A percentile compares a stretch with the other conserved stretches of the same genome.
These are phyloP conservation scores for Suillus clintonianus DNA, from an alignment of 768 basidiomycete genomes.

Conservation along the genomic window DNA sequence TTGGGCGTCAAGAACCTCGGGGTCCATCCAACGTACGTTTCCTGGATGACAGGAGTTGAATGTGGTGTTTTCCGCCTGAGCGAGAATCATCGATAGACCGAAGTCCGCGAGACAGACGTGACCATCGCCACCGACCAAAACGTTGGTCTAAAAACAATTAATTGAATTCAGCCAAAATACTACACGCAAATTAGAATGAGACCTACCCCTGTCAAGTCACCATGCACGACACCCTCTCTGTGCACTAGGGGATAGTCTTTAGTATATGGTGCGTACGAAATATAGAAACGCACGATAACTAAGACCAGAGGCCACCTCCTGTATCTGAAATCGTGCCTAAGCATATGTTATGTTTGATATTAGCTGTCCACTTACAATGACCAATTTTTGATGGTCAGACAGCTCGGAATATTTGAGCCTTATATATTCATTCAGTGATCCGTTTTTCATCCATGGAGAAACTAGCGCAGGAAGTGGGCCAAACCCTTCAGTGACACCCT, in stretches of 20 bases:
- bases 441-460: conserved; percentile 28
- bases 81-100: conserved; percentile 4
- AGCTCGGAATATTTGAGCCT: conserved; percentile 7
- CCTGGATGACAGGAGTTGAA: not conserved
- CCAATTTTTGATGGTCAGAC: not conserved
- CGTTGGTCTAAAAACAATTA: conserved; percentile 11
- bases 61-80: conserved; percentile 6
- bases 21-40: conserved; percentile 3
- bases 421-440: conserved; percentile 33
- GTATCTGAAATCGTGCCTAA: not conserved
- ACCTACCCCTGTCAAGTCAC: conserved; percentile 47
- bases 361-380: conserved; percentile 15
- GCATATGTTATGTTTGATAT: not conserved
- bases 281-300: conserved; percentile 14
- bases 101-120: not conserved
- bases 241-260: not conserved
- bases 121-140: conserved; percentile 5
- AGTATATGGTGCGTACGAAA: no score
- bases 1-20: conserved; percentile 29
- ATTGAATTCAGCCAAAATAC: not conserved
- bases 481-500: conserved; percentile 21
- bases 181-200: not conserved
- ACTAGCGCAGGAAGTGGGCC: conserved; percentile 17
- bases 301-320: conserved; percentile 15
- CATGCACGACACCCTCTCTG: conserved; percentile 7